These are phyloP conservation scores for Millerago galiae DNA, from an alignment of 805 yeast genomes.

Conservation along the genomic window DNA sequence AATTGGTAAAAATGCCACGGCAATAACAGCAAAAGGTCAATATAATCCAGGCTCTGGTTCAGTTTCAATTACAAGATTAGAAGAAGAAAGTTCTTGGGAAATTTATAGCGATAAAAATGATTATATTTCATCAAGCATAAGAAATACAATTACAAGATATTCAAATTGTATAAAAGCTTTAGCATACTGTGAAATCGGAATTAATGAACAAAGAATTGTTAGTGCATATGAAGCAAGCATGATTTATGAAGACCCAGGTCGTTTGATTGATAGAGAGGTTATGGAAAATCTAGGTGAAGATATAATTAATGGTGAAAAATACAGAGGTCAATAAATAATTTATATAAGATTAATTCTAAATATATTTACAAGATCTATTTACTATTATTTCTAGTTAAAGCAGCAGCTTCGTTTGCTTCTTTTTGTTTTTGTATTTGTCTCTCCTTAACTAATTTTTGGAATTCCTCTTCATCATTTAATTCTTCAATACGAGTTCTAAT, in stretches of 20 bases:
- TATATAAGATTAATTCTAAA: neutral
- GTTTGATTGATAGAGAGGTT: slow-evolving; percentile 61
- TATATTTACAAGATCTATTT: slow-evolving; percentile 4
- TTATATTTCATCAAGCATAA: slow-evolving; percentile 48
- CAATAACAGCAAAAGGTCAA: slow-evolving; percentile 21
- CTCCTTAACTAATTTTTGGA: slow-evolving; percentile 3
- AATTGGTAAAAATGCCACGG: slow-evolving; percentile 29
- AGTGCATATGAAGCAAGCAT: slow-evolving; percentile 87
- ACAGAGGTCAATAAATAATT: slow-evolving; percentile 47
- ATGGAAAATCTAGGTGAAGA: slow-evolving; percentile 72
- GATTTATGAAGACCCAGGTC: slow-evolving; percentile 66
- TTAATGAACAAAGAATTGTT: slow-evolving; percentile 72
- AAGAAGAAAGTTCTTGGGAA: slow-evolving; percentile 92
- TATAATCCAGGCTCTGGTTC: slow-evolving; percentile 55
- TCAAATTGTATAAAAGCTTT: slow-evolving; percentile 77
- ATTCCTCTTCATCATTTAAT: slow-evolving; percentile 9
- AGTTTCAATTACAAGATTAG: slow-evolving; percentile 74
- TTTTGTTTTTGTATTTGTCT: slow-evolving; percentile 3
- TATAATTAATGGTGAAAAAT: slow-evolving; percentile 62
- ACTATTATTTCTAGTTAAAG: neutral
- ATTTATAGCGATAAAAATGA: slow-evolving; percentile 90
- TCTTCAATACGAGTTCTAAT: slow-evolving; percentile 24
- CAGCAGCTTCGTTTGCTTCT: neutral
- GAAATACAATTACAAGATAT: slow-evolving; percentile 78
- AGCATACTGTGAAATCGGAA: slow-evolving; percentile 79